Base-by-base conservation (phyloP, 2,329 filamentous ascomycete species). In the Colletotrichum sidae region DNA sequence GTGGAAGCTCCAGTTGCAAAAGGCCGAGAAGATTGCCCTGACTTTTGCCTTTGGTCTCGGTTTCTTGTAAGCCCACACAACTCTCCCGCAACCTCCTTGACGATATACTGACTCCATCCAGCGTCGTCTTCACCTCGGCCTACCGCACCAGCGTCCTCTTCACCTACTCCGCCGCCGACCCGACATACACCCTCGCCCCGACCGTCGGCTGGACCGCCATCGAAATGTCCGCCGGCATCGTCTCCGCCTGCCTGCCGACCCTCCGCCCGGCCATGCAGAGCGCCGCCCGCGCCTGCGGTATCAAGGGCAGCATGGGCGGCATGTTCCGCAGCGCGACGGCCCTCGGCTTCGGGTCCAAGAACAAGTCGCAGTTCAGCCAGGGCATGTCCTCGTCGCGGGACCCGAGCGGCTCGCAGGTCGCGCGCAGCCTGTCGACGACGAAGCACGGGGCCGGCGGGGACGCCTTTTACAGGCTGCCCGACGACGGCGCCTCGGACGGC, bases 191-290 rank as follows among this genome's bases (percentile, higher is more conserved):
- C 0, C 75, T 85, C 8, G 80, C 81, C 0, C 79, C 77, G 1
- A 78, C 80, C 0, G 78, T 80, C 5, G 80, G 78, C 57, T 85
- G 83, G 83, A 82, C 81, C 7, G 76, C 76, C 5, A 80, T 84
- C 65, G 83, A 85, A 69, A 80, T 82, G 72, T 76, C 81, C 0
- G 79, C 80, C 0, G 85, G 83, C 54, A 84, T 87, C 67, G 76
- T 85, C 47, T 84, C 83, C 0, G 84, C 84, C 7, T 85, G 83
- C 67, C 80, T 86, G 0, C 85, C 85, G 0, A 85, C 84, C 0
- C 74, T 86, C 44, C 78, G 82, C 6, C 83, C 83, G 3, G 76
- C 83, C 12, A 68, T 84, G 38, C 74, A 75, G 4, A 15, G 70
- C 9, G 73, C 80, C 8, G 74, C 79, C 3, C 76, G 79, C 6